Conservation (phyloP, 345 rosid species). For the Ricinus communis region DNA sequence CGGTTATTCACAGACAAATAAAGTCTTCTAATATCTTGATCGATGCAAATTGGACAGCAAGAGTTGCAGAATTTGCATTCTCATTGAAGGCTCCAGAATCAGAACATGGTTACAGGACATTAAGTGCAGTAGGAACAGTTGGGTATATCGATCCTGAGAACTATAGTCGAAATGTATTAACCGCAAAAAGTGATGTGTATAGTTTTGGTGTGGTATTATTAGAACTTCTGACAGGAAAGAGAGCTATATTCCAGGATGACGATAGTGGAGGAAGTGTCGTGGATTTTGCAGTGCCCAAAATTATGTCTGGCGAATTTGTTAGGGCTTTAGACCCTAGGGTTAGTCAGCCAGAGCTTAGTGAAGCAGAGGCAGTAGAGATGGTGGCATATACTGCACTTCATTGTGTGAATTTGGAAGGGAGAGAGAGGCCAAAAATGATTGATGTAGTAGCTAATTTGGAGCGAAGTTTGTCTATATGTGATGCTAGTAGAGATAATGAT, state of each 20-base stretch:
- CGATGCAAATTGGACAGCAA: constrained; percentile 66
- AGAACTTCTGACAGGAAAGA: constrained; percentile 73
- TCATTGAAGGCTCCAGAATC: constrained; percentile 60
- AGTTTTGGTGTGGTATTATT: constrained; percentile 79
- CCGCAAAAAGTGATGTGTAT: constrained; percentile 81
- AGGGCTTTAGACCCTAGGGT: constrained; percentile 58
- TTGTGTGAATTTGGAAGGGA: constrained; percentile 75
- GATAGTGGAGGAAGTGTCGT: constrained; percentile 58
- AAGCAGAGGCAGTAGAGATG: constrained; percentile 80
- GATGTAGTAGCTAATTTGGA: constrained; percentile 74
- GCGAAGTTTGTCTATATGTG: no score
- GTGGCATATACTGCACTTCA: constrained; percentile 76
- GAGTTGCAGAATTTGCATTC: constrained; percentile 80
- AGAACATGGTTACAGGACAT: constrained; percentile 37
- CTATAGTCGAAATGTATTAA: constrained; percentile 60
- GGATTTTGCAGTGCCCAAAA: constrained; percentile 63
- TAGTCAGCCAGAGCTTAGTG: constrained; percentile 45
- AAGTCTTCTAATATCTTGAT: constrained; percentile 80
- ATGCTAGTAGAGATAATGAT: no score
- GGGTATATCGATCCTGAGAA: constrained; percentile 90
- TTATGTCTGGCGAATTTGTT: constrained; percentile 43
- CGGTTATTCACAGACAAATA: constrained; percentile 79
- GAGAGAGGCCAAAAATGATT: constrained; percentile 63
- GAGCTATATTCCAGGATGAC: constrained; percentile 55
- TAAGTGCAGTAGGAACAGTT: constrained; percentile 72